Base-by-base conservation (phyloP, 2,329 filamentous ascomycete genomes). In the Fusarium sp. region DNA sequence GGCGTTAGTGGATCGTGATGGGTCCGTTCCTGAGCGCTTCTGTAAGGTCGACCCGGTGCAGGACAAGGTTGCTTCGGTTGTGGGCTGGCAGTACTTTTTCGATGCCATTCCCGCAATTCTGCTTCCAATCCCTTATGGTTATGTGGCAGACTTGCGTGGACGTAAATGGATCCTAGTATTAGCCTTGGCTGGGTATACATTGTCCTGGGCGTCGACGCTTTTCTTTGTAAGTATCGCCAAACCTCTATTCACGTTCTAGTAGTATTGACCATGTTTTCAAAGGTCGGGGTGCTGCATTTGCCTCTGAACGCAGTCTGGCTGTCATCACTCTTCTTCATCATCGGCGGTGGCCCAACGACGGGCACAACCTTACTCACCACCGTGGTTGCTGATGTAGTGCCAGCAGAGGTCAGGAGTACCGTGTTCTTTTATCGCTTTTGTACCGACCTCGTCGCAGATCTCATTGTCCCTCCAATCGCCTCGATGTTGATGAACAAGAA, bases 21-120 rank as follows among this genome's bases (percentile, higher is more conserved):
- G 58, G 26, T 61, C 47, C 3, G 58, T 61, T 8, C 57, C 57
- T 1, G 57, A 60, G 17, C 36, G 45, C 13, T 35, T 60, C 28
- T 60, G 57, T 15, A 60, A 54, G 57, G 35, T 54, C n/a, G 28
- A 60, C 4, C 39, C 26, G 1, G 45, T 60, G 48, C 57, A 60
- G 45, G 57, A 60, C 57, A 54, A 60, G 26, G 57, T 60, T 12
- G 57, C 57, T 36, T 60, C 36, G 36, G 45, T 60, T 18, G 57
- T 60, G 12, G 57, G 57, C n/a, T 60, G 57, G 57, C 45, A 60
- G 57, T 60, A 60, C 26, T 60, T 60, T 60, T 60, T 60, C 13
- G 57, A 60, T 60, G 57, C 57, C 10, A 60, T 60, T 20, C 57
- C 57, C 26, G 45, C 57, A 1, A 60, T 60, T 17, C 12, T 60